A percentile compares a stretch with the other conserved stretches of the same genome.
These are phyloP conservation scores for Croton setiger DNA, from an alignment of 441 rosid genomes.

Conservation along the genomic window DNA sequence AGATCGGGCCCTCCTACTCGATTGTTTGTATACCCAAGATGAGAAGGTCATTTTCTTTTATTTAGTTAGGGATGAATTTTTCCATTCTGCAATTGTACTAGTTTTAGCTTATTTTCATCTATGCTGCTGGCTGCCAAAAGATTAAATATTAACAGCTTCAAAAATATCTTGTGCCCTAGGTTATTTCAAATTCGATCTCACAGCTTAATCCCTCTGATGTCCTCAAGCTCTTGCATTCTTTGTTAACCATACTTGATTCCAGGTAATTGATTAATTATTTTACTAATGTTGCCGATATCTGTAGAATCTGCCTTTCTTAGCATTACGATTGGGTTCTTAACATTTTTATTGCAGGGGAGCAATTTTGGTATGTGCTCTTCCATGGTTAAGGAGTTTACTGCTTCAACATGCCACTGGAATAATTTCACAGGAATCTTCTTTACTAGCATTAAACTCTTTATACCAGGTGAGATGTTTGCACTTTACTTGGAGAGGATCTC, in stretches of 20 bases:
- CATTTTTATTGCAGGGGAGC: slow-evolving; percentile 61
- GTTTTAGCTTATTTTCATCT: neutral
- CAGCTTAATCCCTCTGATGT: slow-evolving; percentile 72
- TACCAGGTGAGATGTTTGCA: slow-evolving; percentile 62
- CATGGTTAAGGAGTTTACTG: slow-evolving; percentile 80
- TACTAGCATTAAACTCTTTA: slow-evolving; percentile 64
- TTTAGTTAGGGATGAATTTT: neutral
- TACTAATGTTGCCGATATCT: neutral
- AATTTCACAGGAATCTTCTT: slow-evolving; percentile 82
- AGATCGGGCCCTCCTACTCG: slow-evolving; percentile 79
- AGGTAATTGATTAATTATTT: slow-evolving; percentile 41
- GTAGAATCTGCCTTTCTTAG: neutral
- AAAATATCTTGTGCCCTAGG: slow-evolving; percentile 39
- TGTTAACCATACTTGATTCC: slow-evolving; percentile 61
- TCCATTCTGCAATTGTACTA: neutral
- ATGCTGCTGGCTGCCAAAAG: neutral
- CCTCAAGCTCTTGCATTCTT: slow-evolving; percentile 65
- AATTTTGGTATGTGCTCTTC: slow-evolving; percentile 72
- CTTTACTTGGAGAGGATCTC: slow-evolving; percentile 2
- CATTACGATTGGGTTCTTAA: neutral
- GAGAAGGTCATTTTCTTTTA: slow-evolving; percentile 51
- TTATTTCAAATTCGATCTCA: slow-evolving; percentile 73
- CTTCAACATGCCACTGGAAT: slow-evolving; percentile 82
- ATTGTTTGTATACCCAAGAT: slow-evolving; percentile 85
- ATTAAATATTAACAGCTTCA: neutral